Conservation (phyloP, 2,329 filamentous ascomycete species). For the Aurifilum marmelostoma region DNA sequence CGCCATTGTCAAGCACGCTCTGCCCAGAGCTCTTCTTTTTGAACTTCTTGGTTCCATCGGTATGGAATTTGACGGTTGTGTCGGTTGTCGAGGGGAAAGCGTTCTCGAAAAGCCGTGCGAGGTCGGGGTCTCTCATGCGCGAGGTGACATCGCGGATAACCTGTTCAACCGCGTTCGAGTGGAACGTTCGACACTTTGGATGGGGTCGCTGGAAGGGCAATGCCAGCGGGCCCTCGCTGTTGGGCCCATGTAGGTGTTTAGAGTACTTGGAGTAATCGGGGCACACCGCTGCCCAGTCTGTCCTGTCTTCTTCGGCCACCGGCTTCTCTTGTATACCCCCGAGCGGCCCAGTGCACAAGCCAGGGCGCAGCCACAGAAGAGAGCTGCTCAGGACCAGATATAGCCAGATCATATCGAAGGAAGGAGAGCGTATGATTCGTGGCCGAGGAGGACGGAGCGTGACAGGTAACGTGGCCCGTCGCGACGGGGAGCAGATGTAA, state of each 20-base stretch:
- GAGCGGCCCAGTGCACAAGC: conserved; percentile 11
- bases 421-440: not conserved
- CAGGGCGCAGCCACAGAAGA: conserved; percentile 2
- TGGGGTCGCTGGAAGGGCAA: conserved; percentile 88
- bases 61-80: conserved; percentile 87
- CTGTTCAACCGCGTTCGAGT: conserved; percentile 81
- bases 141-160: conserved; percentile 83
- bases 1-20: conserved; percentile 51
- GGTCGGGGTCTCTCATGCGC: conserved; percentile 80
- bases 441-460: not conserved
- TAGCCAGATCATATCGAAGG: conserved; percentile 11
- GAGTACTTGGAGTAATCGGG: conserved; percentile 68
- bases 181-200: conserved; percentile 83
- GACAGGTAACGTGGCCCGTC: not conserved
- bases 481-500: not conserved
- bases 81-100: conserved; percentile 91
- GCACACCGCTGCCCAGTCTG: conserved; percentile 49
- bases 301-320: conserved; percentile 37
- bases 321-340: conserved; percentile 37
- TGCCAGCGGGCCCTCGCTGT: conserved; percentile 76
- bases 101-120: conserved; percentile 93
- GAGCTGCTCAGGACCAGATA: conserved; percentile 13
- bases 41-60: conserved; percentile 54
- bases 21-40: conserved; percentile 44
- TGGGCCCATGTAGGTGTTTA: conserved; percentile 64